These are phyloP conservation scores for Agastache rugosa DNA, from an alignment of 257 asterid species.

Conservation along the genomic window DNA sequence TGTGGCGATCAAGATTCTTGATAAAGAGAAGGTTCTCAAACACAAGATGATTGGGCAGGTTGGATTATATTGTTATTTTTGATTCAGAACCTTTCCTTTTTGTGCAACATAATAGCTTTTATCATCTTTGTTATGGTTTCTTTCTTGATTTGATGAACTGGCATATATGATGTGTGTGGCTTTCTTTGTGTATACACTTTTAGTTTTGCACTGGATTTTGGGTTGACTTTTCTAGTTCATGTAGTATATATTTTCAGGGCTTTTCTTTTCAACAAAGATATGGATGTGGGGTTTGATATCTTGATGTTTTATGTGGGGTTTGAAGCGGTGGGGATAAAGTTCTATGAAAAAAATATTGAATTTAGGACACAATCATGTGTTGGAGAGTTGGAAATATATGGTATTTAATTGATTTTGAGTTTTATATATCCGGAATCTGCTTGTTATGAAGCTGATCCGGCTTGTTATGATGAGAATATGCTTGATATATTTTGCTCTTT, in stretches of 20 bases:
- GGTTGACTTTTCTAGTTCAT: slow-evolving; percentile 28
- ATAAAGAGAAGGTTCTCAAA: slow-evolving; percentile 85
- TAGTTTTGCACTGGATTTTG: background rate
- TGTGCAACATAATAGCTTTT: background rate
- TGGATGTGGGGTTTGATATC: slow-evolving; percentile 13
- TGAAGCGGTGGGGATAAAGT: background rate
- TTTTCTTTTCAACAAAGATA: background rate
- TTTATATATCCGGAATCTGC: background rate
- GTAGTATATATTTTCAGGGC: background rate
- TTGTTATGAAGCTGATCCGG: background rate
- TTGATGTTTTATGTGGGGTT: background rate
- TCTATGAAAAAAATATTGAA: background rate
- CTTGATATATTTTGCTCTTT: background rate
- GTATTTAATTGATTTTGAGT: background rate
- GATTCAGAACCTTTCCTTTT: background rate
- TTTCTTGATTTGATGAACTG: slow-evolving; percentile 2
- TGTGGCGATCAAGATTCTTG: slow-evolving; percentile 96
- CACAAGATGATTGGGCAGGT: slow-evolving; percentile 98
- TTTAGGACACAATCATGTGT: background rate
- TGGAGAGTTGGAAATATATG: background rate
- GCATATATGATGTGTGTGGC: background rate
- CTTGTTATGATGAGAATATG: background rate
- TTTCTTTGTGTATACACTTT: background rate
- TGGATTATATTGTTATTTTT: background rate
- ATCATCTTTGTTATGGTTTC: background rate